Conservation (phyloP, 805 yeast species). For the Ogataea wickerhamii region DNA sequence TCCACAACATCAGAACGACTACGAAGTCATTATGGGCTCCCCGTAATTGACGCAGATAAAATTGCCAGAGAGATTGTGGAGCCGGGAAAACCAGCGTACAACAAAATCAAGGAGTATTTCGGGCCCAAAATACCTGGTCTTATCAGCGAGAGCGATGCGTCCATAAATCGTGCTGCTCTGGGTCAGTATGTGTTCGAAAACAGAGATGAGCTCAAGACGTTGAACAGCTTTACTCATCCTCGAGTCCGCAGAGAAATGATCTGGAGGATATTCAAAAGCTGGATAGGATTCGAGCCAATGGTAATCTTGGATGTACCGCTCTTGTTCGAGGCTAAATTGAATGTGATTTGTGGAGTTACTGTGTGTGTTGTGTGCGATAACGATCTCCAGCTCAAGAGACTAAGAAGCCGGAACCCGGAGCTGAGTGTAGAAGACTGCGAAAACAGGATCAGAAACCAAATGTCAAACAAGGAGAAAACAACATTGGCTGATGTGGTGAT, state of each 20-base stretch:
- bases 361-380: conserved; percentile 64
- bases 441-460: conserved; percentile 72
- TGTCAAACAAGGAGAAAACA: conserved; percentile 58
- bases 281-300: conserved; percentile 53
- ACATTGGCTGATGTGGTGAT: conserved; percentile 62
- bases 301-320: conserved; percentile 88
- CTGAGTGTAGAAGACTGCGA: conserved; percentile 62
- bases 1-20: conserved; percentile 76
- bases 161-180: conserved; percentile 66
- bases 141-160: conserved; percentile 42
- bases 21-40: conserved; percentile 45
- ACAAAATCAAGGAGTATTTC: conserved; percentile 60
- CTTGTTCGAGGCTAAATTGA: conserved; percentile 74
- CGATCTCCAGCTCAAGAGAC: conserved; percentile 58
- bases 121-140: conserved; percentile 46
- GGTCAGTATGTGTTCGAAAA: conserved; percentile 79
- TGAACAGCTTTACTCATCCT: conserved; percentile 85
- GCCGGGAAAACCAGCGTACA: conserved; percentile 74
- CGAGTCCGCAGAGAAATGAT: conserved; percentile 70
- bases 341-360: conserved; percentile 64
- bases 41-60: conserved; percentile 84
- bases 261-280: conserved; percentile 51
- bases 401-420: conserved; percentile 64
- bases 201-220: conserved; percentile 48
- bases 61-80: conserved; percentile 83